Evolutionary conservation across 768 basidiomycete genomes (phyloP).

Genomic region (Leccinum subgranulosum): DNA sequence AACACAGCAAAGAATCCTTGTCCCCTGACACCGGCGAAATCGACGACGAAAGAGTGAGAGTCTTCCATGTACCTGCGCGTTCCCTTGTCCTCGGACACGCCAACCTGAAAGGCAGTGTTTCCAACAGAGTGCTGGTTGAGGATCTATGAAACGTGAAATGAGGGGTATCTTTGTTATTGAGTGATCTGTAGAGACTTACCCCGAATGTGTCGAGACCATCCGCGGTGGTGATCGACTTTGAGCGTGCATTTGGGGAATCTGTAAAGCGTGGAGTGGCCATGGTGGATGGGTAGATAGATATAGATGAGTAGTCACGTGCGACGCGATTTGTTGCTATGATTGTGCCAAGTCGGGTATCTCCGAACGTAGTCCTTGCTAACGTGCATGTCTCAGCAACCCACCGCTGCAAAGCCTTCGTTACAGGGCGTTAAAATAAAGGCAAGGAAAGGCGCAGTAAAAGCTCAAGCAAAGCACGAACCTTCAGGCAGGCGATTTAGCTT

Average conservation of each 20-base stretch:
- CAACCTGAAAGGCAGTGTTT: slow-evolving; percentile 59
- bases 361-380: slow-evolving; percentile 22
- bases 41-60: slow-evolving; percentile 92
- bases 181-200: slow-evolving; percentile 41
- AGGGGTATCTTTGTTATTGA: not conserved
- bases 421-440: slow-evolving; percentile 92
- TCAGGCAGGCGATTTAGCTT: slow-evolving; percentile 41
- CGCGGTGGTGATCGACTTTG: slow-evolving; percentile 77
- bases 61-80: slow-evolving; percentile 96
- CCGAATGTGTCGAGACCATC: slow-evolving; percentile 73
- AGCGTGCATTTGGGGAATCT: slow-evolving; percentile 74
- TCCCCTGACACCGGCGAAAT: slow-evolving; percentile 86
- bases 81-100: slow-evolving; percentile 82
- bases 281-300: not conserved
- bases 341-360: slow-evolving; percentile 22
- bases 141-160: slow-evolving; percentile 17
- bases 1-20: slow-evolving; percentile 99
- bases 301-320: slow-evolving; percentile 18
- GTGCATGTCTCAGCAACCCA: slow-evolving; percentile 92
- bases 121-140: slow-evolving; percentile 64
- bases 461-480: slow-evolving; percentile 92
- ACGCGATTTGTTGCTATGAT: slow-evolving; percentile 10
- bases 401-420: slow-evolving; percentile 83
- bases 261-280: slow-evolving; percentile 37
- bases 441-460: slow-evolving; percentile 90